Evolutionary conservation across 192 early-diverging fungal genomes (phyloP), one percentile per base, ranked within the genome.

Genomic region (Helicostylum pulchrum): DNA sequence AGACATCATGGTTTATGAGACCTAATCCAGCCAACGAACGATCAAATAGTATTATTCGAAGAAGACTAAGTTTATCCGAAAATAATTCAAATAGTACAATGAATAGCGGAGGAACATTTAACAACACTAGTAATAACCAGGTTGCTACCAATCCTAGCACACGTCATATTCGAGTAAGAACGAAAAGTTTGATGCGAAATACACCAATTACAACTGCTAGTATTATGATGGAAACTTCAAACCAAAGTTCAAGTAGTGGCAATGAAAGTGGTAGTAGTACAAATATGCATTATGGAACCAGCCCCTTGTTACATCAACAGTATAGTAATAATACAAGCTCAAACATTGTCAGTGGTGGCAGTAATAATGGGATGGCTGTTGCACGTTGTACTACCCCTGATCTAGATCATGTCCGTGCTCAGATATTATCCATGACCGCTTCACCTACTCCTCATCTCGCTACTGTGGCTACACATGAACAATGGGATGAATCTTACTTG

Each of bases 401-500:
- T 21, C 49, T 14, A 26, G 62, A 53, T 36, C 62, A 53, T 43
- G 19, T 32, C 2, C 49, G 31, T n/a, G 8, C 36, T 19, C 56
- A 34, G 10, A 9, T 53, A 36, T 14, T 66, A 31, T 53, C 54
- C 19, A 39, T 43, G 2, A 62, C 30, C 6, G 47, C 46, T 15
- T 47, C 32, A 8, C 15, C 43, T 46, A 31, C 8, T 78, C 69
- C 36, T 15, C 61, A 45, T 55, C 30, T 47, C 56, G 62, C 20
- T 75, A 68, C 64, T 70, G 26, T 65, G 65, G 49, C 53, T 61
- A 68, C 39, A 61, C 58, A 45, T 70, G 54, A 64, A 48, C 53
- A 84, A 34, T 77, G 90, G 15, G 88, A 88, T 67, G 72, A 77
- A 0, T 80, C 77, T 10, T 90, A 88, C 3, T 66, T 86, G 8